These are phyloP conservation scores for Rhizoctonia solani DNA, from an alignment of 1,284 basidiomycete species.

Conservation along the genomic window DNA sequence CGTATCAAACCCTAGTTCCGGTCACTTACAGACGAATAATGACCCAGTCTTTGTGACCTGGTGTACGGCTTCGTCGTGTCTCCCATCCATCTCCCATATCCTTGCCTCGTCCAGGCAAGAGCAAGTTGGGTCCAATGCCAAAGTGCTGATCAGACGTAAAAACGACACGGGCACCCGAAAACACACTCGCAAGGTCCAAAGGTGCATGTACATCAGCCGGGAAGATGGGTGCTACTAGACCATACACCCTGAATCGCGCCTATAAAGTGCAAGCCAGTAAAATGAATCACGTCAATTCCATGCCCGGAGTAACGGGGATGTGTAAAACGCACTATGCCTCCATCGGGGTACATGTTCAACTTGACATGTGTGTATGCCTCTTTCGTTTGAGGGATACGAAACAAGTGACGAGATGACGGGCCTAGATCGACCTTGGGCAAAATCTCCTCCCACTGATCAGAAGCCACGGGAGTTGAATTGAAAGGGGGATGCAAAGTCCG, in stretches of 20 bases:
- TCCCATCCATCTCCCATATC: constrained; percentile 99
- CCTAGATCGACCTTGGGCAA: constrained; percentile 76
- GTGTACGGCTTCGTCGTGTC: constrained; percentile 82
- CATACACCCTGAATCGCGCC: constrained; percentile 88
- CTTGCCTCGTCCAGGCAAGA: constrained; percentile 85
- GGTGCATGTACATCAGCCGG: constrained; percentile 50
- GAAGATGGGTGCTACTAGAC: constrained; percentile 69
- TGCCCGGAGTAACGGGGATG: constrained; percentile 30
- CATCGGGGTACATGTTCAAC: constrained; percentile 95
- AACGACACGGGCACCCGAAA: constrained; percentile 84
- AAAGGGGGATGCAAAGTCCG: too few species aligned
- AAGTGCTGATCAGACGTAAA: constrained; percentile 91
- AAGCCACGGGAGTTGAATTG: too few species aligned
- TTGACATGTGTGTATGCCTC: constrained; percentile 79
- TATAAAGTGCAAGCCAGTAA: constrained; percentile 43
- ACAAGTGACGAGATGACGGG: constrained; percentile 85
- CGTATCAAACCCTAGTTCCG: not conserved
- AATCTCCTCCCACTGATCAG: constrained; percentile 86
- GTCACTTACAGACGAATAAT: constrained; percentile 80
- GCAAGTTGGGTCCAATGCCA: constrained; percentile 87
- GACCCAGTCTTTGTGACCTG: constrained; percentile 87
- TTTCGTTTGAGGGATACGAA: constrained; percentile 64
- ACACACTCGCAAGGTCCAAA: constrained; percentile 89
- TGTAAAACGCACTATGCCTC: constrained; percentile 75
- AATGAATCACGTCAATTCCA: constrained; percentile 28